Evolutionary conservation across 345 rosid genomes (phyloP), one percentile per base, ranked within the genome.

Genomic region (Euclidium syriacum): DNA sequence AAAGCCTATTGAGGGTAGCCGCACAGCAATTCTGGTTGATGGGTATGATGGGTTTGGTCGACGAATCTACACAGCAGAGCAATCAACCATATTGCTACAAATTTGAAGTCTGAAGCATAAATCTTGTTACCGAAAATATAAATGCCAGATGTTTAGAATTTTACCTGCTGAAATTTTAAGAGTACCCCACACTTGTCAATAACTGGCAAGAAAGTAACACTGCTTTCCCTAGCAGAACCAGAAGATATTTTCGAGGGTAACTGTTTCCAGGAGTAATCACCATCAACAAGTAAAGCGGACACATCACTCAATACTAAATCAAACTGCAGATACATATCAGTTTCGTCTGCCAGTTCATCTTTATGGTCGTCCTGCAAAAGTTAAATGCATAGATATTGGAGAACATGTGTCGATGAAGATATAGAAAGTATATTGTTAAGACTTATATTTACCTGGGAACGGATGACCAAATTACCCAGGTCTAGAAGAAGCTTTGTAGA

Each of bases 201-300:
- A 69, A 94, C 96, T 73, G 97, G 97, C 76, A 94, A 78, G 74
- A 90, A 67, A 71, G 65, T 65, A 64, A 73, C 75, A 64, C 64
- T 61, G 64, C 63, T 72, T 12, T 52, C 73, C 41, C 10, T 53
- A 17, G 58, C 30, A 61, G 78, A 64, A 50, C 68, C 70, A 61
- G 75, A 46, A 49, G 77, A 71, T 30, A 35, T 50, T 38, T 69
- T 58, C 19, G 62, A 54, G 64, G 83, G 47, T 34, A 73, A 64
- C 66, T 81, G 77, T 68, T 73, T 80, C 97, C 97, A 94, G 40
- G 73, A 64, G 72, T 82, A 90, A 62, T 90, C 95, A 49, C 99
- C 99, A 75, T 94, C 99, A 78, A 94, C 87, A 79, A 94, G 73
- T 76, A 81, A 80, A 34, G 99, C 99, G 52, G 91, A 90, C 20